phyloP scores from a whole-genome alignment of 2,329 filamentous ascomycete genomes.

The Aspergillus ibericus region DNA sequence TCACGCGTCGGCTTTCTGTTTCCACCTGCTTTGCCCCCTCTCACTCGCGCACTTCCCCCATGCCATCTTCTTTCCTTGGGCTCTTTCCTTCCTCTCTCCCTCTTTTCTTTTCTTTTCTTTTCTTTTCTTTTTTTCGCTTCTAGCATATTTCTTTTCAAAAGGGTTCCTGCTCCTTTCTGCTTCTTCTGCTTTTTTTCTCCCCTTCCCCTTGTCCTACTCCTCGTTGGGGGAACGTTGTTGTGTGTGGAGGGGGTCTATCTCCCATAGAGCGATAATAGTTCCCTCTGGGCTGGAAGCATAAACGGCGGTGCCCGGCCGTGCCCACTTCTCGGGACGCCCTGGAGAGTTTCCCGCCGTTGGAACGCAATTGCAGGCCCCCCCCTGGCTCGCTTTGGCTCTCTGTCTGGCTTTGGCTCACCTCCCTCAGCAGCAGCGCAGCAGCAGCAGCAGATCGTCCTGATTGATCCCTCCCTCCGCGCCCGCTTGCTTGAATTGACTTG shows the following conservation, averaged over 20 bases:
- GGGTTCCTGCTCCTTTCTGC: background rate
- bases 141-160: background rate
- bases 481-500: constrained; percentile 10
- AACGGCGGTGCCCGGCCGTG: background rate
- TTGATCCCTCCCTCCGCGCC: background rate
- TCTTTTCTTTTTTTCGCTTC: background rate
- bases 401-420: constrained; percentile 6
- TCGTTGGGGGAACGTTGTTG: background rate
- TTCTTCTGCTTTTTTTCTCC: background rate
- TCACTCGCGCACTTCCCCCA: background rate
- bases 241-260: constrained; percentile 1
- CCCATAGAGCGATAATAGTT: constrained; percentile 1
- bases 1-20: background rate
- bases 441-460: constrained; percentile 15
- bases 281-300: background rate
- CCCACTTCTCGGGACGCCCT: background rate
- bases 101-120: background rate
- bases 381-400: background rate
- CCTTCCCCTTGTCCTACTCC: background rate
- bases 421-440: background rate
- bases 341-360: constrained; percentile 10
- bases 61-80: background rate
- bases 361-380: constrained; percentile 5
- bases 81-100: background rate
- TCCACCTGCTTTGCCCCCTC: background rate